Conservation (phyloP, 257 asterid species). For the Echites panduratus region DNA sequence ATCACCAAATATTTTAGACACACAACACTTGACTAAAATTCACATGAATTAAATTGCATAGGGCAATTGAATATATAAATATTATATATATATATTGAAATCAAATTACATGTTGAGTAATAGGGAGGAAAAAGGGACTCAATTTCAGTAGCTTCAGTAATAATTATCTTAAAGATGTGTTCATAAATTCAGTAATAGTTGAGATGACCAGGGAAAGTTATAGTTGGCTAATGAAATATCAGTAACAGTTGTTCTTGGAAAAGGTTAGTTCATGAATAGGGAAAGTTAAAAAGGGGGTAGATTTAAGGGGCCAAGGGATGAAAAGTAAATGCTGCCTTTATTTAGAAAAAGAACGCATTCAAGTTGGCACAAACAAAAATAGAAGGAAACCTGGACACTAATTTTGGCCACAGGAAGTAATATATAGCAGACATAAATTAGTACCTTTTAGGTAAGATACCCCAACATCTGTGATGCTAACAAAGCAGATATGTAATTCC, state of each 20-base stretch:
- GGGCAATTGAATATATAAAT: background rate
- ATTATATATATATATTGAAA: too few species aligned
- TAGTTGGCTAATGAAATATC: background rate
- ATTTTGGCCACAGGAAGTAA: background rate
- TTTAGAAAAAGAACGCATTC: too few species aligned
- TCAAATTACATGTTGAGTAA: background rate
- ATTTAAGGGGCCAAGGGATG: too few species aligned
- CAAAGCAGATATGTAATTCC: slow-evolving; percentile 67
- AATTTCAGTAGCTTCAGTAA: background rate
- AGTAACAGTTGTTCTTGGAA: background rate
- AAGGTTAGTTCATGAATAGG: background rate
- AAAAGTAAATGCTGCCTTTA: background rate
- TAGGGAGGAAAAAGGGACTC: background rate
- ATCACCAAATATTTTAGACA: background rate
- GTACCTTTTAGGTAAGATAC: slow-evolving; percentile 61
- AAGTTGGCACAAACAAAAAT: too few species aligned
- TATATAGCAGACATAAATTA: background rate
- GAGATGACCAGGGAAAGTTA: too few species aligned
- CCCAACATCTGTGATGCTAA: slow-evolving; percentile 77
- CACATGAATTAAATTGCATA: background rate
- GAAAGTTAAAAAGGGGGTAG: too few species aligned
- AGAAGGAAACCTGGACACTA: background rate
- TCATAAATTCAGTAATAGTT: background rate
- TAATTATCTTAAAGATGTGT: background rate
- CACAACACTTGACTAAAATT: background rate